These are phyloP conservation scores for Coriaria nepalensis DNA, from an alignment of 306 rosid genomes.

Conservation along the genomic window DNA sequence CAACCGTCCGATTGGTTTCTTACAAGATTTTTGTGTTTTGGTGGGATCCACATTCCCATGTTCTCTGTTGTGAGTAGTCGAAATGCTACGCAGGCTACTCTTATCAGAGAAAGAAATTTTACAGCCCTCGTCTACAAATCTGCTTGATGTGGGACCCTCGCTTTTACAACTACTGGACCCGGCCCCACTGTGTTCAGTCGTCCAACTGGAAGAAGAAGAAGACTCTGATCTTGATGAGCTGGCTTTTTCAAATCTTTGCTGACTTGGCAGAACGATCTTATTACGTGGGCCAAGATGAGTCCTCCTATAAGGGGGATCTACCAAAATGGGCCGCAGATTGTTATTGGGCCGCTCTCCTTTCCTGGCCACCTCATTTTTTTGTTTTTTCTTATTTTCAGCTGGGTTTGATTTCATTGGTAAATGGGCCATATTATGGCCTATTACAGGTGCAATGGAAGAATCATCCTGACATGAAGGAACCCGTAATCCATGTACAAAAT, in stretches of 20 bases:
- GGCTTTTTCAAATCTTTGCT: conserved; percentile 14
- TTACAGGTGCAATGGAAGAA: conserved; percentile 10
- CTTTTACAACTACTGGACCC: conserved; percentile 9
- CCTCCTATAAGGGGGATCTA: conserved; percentile 18
- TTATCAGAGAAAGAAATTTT: conserved; percentile 2
- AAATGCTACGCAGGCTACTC: conserved; percentile 2
- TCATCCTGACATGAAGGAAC: conserved; percentile 22
- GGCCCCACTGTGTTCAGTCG: conserved; percentile 17
- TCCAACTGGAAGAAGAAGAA: conserved; percentile 23
- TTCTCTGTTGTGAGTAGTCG: conserved; percentile 13
- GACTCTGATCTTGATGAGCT: conserved; percentile 16
- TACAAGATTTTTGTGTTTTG: conserved; percentile 16
- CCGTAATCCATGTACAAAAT: conserved; percentile 39
- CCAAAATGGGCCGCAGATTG: conserved; percentile 29
- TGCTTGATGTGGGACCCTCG: conserved; percentile 17
- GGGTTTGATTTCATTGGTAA: too few relatives aligned
- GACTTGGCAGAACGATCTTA: too few relatives aligned
- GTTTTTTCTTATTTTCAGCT: conserved; percentile 5
- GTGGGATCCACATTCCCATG: conserved; percentile 14
- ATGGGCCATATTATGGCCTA: too few relatives aligned
- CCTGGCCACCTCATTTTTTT: not conserved
- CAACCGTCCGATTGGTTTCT: conserved; percentile 28
- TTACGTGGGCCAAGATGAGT: conserved; percentile 1
- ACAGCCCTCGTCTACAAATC: conserved; percentile 19
- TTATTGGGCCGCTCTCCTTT: conserved; percentile 12